Evolutionary conservation across 108 stramenopile genomes (phyloP), one percentile per base, ranked within the genome.

Genomic region (Bacterosira constricta): DNA sequence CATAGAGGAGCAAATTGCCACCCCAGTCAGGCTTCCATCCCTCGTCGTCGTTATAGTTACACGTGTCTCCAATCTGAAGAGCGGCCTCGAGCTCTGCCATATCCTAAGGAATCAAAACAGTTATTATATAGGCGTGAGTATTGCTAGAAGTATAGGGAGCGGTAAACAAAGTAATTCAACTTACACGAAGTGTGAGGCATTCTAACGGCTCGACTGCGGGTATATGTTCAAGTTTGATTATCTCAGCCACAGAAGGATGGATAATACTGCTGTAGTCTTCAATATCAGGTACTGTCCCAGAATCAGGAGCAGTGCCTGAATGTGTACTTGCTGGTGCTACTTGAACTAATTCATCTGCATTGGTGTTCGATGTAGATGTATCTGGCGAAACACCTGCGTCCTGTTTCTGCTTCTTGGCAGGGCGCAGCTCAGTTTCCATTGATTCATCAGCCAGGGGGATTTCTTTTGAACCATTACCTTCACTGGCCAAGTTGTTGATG

Each of bases 21-120:
- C 76, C 79, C 90, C 90, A 94, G 73, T 94, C 90, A 13, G 84
- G 79, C 37, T 78, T 59, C 93, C 93, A 94, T 42, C 73, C 64
- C 17, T 80, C 81, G 20, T 87, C 85, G 15, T 72, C 54, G 26
- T 47, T 44, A 41, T 66, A 70, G 49, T 71, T 53, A 37, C 47
- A 77, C 7, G 71, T 66, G 41, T 80, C 79, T 26, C 83, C 83
- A 31, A 84, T 58, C 42, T 84, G 83, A 18, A 84, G 75, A 1
- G 79, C 45, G 21, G 57, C 39, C 45, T 81, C 83, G 18, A 84
- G 75, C 70, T 80, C 74, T 8, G 73, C 75, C n/a, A n/a, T n/a
- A n/a, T n/a, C n/a, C n/a, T n/a, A n/a, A n/a, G n/a, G n/a, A n/a
- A n/a, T n/a, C n/a, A n/a, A n/a, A n/a, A n/a, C n/a, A n/a, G n/a